These are phyloP conservation scores for Sclerotinia glacialis DNA, from an alignment of 2,329 filamentous ascomycete genomes.

Conservation along the genomic window DNA sequence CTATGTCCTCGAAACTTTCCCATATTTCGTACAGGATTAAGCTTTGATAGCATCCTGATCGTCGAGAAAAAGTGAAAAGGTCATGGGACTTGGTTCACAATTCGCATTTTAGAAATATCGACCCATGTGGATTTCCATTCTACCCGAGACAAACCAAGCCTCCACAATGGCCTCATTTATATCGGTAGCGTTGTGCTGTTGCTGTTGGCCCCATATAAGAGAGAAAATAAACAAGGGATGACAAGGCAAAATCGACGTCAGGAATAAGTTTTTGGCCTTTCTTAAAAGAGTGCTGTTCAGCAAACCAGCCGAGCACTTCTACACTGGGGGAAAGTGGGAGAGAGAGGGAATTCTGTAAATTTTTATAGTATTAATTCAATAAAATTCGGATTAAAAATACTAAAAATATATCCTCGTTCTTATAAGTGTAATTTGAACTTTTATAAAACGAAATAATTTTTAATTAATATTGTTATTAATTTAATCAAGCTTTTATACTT, in stretches of 20 bases:
- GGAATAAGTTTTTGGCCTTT: constrained; percentile 1
- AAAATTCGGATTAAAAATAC: too few relatives aligned
- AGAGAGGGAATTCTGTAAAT: not conserved
- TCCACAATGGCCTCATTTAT: constrained; percentile 9
- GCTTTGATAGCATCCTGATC: not conserved
- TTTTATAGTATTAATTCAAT: not conserved
- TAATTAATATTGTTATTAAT: too few relatives aligned
- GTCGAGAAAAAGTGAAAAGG: not conserved
- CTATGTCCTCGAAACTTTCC: not conserved
- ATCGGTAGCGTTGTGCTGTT: constrained; percentile 4
- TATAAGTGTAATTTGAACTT: too few relatives aligned
- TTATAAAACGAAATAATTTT: too few relatives aligned
- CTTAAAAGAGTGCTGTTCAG: constrained; percentile 8
- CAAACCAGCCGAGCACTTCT: constrained; percentile 4
- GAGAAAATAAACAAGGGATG: not conserved
- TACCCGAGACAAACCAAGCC: constrained; percentile 12
- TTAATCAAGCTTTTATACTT: too few relatives aligned
- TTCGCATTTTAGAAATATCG: not conserved
- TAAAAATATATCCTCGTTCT: too few relatives aligned
- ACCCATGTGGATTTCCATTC: constrained; percentile 1
- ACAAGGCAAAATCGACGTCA: constrained; percentile 20
- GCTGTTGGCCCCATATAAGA: constrained; percentile 1
- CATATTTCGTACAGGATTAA: constrained; percentile 4
- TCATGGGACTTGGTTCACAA: constrained; percentile 1
- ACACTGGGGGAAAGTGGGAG: constrained; percentile 9